Evolutionary conservation across 768 basidiomycete genomes (phyloP), one percentile per base, ranked within the genome.

Genomic region (Agaricus bisporus): DNA sequence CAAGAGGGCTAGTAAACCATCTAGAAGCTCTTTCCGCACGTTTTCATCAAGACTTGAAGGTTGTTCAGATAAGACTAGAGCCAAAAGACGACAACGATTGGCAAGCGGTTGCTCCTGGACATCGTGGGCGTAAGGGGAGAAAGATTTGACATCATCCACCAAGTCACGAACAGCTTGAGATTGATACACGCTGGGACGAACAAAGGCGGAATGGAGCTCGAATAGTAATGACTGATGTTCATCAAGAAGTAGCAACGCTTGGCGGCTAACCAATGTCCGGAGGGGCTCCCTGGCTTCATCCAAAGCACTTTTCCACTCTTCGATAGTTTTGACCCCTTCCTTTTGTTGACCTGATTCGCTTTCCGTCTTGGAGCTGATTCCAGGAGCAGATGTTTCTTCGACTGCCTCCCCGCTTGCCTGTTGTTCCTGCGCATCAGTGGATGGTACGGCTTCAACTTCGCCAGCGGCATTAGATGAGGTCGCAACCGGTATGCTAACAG

Each of bases 221-320:
- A 95, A 97, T 39, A 97, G 82, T 51, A 98, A 79, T 7, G 87
- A 85, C 3, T 88, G 83, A 61, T 94, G 87, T 58, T 89, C 83
- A 63, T 97, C 94, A 43, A 95, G 84, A 28, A 99, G 78, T 10
- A 74, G 69, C 51, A 99, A 71, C 0, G 91, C 86, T 42, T 82
- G 83, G 15, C 76, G 73, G 43, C 86, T 80, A 57, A 98, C 75
- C 18, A 73, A 73, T 8, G 75, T 73, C 58, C 83, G 82, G 35
- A 94, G 66, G 26, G 81, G 74, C 51, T 88, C 82, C 15, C 95
- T 78, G 17, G 76, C 74, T 28, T 73, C 76, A 45, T 87, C 78
- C 50, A 98, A 70, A 53, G 85, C 81, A 48, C 76, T 76, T 55
- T 77, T 76, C 78, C 82, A 82, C 60, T 87, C 79, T 38, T 88